Evolutionary conservation across 164 flowering plant species (phyloP), one percentile per base, ranked within the genome.

Genomic region (Berberis vulgaris): DNA sequence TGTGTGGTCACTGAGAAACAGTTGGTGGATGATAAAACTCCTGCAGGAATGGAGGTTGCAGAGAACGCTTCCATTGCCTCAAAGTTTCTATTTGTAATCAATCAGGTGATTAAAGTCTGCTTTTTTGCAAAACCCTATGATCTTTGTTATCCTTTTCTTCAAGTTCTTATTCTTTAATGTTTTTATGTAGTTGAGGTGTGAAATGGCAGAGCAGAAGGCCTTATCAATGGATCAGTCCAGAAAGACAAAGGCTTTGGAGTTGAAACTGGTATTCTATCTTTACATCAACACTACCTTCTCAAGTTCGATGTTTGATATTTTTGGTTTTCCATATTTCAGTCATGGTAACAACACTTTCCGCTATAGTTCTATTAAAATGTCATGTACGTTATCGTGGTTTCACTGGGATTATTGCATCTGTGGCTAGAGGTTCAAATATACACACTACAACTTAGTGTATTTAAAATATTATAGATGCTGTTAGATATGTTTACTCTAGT

Each of bases 261-360:
- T 75, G 63, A 86, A 83, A 71, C 82, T 85, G 96, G 98, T 92
- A 88, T 11, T 50, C 12, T 13, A 13, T 7, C 54, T 52, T 2
- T 10, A 52, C 54, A 52, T 52, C 10, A 10, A 1, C 3, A 52
- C 11, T 6, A 10, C n/a, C 11, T 10, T 9, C 11, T 52, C 2
- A 3, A 50, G 12, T 26, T 52, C 50, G 26, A 26, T 26, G 26
- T 26, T 26, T 26, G 26, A 26, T 26, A 26, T 26, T 26, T 26
- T 26, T 26, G 26, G 26, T 26, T 26, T 26, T 26, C 26, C 26
- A 26, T 26, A 26, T 26, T 26, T 26, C 26, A 26, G 26, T 26
- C 26, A 26, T 26, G 26, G 26, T 26, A 26, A 26, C 26, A 26
- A 26, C 26, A 26, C 26, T 26, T 26, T 26, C 26, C 26, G 26